Conservation (phyloP, 345 rosid species). For the Bruguiera parviflora region DNA sequence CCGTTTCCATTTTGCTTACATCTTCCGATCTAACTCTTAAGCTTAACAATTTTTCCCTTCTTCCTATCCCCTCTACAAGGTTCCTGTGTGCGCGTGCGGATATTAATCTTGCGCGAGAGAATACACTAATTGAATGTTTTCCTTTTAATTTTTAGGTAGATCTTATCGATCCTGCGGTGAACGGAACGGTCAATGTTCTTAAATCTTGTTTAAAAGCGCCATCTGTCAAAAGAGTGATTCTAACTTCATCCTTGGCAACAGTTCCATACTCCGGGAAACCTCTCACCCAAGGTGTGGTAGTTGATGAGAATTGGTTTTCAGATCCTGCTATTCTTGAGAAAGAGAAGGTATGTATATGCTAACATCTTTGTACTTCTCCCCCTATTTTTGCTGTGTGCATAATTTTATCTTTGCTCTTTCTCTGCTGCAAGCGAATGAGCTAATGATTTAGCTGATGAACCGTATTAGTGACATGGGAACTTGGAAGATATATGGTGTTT, state of each 20-base stretch:
- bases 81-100: too few species aligned
- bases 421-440: too few species aligned
- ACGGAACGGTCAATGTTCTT: conserved; percentile 19
- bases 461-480: too few species aligned
- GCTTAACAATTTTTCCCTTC: too few species aligned
- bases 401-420: too few species aligned
- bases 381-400: neutral
- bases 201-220: conserved; percentile 5
- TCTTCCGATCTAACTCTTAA: too few species aligned
- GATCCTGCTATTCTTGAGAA: neutral
- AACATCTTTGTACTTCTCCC: neutral
- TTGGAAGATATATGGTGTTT: too few species aligned
- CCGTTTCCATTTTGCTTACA: too few species aligned
- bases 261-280: neutral
- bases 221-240: conserved; percentile 11
- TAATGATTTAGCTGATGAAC: too few species aligned
- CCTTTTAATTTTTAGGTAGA: neutral
- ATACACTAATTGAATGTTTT: neutral
- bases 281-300: neutral
- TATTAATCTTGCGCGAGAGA: too few species aligned
- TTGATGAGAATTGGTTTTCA: conserved; percentile 18
- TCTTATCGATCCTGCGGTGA: conserved; percentile 13
- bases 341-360: neutral
- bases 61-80: too few species aligned
- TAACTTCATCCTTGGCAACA: conserved; percentile 14